Base-by-base conservation (phyloP, 805 yeast species). In the Yarrowia alimentaria region DNA sequence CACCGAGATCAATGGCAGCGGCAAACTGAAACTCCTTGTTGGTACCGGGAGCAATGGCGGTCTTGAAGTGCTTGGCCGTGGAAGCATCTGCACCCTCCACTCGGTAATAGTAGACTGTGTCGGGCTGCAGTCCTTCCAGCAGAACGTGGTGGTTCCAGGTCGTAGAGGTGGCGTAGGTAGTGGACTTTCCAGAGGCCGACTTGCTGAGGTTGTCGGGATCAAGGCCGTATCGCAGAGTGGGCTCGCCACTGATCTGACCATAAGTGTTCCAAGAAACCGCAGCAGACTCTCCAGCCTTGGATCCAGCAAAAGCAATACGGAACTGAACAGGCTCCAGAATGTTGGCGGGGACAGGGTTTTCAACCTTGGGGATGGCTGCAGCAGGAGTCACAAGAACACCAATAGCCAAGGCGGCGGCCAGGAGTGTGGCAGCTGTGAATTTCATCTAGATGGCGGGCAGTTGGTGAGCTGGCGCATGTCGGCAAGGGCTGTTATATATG, bases 41-140 rank as follows among this genome's bases (percentile, higher is more conserved):
- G 14, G 38, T 20, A 2, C 54, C 56, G 10, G 45, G 56, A 17
- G 57, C 53, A 7, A 58, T 55, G n/a, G 50, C 55, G 40, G 58
- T 58, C 22, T 48, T 43, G 38, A 49, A 49, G 16, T 37, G 43
- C 33, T 38, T 18, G 8, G 32, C 38, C 10, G 37, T 18, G 22
- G 54, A 54, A 12, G 29, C 16, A 12, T 48, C 57, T 10, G 52
- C 28, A 14, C 56, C 28, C n/a, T 58, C 52, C 14, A 63, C 63
- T 20, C 33, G 43, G 55, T 61, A 63, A 55, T 61, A 61, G 54
- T 63, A 63, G 4, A 53, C 56, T n/a, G 65, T 63, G 24, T 53
- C 51, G 13, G 65, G 61, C 47, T 52, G 30, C 47, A 63, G 54
- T n/a, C 53, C 59, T 10, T 52, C 33, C 50, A 63, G 38, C 48